Percentiles rank a stretch among this genome's conserved stretches.
Evolutionary conservation across 2,329 filamentous ascomycete genomes (phyloP).

Genomic region (Pseudogymnoascus sp.): DNA sequence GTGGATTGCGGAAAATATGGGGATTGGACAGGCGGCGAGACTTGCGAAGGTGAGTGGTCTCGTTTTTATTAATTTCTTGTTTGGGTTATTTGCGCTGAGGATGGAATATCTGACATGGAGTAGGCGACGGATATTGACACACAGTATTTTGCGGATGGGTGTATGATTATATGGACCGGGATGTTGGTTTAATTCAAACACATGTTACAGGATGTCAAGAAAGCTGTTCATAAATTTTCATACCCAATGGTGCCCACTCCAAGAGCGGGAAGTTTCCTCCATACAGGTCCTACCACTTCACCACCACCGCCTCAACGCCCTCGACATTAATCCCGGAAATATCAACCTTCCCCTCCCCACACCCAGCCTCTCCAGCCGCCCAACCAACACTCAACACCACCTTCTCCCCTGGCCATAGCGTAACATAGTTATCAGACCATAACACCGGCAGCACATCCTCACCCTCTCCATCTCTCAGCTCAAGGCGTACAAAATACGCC

Average conservation of each 20-base stretch:
- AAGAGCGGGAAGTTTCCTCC: background rate
- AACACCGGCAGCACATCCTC: slow-evolving; percentile 42
- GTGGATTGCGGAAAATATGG: slow-evolving; percentile 24
- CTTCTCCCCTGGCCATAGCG: slow-evolving; percentile 49
- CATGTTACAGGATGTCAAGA: background rate
- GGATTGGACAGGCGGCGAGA: slow-evolving; percentile 21
- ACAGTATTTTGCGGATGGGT: slow-evolving; percentile 17
- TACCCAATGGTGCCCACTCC: background rate
- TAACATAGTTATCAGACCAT: slow-evolving; percentile 58
- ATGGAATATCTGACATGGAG: background rate
- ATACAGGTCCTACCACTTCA: background rate
- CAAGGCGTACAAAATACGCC: slow-evolving; percentile 49
- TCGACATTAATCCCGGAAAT: slow-evolving; percentile 7
- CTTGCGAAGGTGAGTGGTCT: slow-evolving; percentile 19
- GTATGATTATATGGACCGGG: slow-evolving; percentile 19
- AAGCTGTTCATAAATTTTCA: background rate
- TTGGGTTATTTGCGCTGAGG: background rate
- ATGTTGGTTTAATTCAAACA: slow-evolving; percentile 11
- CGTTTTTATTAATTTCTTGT: background rate
- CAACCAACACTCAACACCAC: slow-evolving; percentile 31
- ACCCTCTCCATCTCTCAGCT: slow-evolving; percentile 37
- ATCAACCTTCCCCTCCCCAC: background rate
- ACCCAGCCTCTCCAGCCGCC: slow-evolving; percentile 10
- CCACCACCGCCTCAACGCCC: background rate
- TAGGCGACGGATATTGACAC: slow-evolving; percentile 13